These are phyloP conservation scores for Helotiales sp. DNA, from an alignment of 2,329 filamentous ascomycete genomes.

Conservation along the genomic window DNA sequence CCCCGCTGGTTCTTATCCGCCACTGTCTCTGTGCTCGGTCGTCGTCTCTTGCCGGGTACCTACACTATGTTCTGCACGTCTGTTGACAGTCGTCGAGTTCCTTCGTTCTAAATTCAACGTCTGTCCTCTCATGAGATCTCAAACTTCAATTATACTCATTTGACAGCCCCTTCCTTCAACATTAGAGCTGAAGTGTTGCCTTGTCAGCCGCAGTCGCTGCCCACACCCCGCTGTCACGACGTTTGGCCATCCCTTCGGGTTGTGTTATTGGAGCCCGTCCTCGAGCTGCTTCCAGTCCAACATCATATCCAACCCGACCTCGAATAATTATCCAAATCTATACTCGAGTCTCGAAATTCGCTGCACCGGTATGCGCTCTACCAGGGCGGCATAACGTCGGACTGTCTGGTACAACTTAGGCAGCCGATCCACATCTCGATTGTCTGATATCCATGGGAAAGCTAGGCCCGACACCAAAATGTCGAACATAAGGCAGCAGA, in stretches of 20 bases:
- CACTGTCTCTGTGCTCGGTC: slow-evolving; percentile 3
- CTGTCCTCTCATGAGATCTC: not conserved
- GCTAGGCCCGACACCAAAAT: not conserved
- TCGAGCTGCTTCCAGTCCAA: not conserved
- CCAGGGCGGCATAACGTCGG: not conserved
- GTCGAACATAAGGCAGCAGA: slow-evolving; percentile 14
- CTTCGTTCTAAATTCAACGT: not conserved
- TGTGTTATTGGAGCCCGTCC: not conserved
- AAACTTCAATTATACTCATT: not conserved
- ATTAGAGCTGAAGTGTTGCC: not conserved
- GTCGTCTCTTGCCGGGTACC: not conserved
- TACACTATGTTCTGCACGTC: not conserved
- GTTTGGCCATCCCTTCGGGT: not conserved
- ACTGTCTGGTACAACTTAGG: not conserved
- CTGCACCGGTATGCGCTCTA: not conserved
- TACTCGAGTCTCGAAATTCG: not conserved
- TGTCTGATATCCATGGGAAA: not conserved
- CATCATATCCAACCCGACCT: not conserved
- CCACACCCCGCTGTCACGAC: not conserved
- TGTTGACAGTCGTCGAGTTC: not conserved
- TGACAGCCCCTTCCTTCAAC: not conserved
- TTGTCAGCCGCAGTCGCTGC: not conserved
- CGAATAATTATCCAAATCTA: not conserved
- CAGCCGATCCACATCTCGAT: not conserved
- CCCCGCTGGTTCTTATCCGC: slow-evolving; percentile 7